Base-by-base conservation (phyloP, 768 basidiomycete genomes). In the Phylloporus arenicola region DNA sequence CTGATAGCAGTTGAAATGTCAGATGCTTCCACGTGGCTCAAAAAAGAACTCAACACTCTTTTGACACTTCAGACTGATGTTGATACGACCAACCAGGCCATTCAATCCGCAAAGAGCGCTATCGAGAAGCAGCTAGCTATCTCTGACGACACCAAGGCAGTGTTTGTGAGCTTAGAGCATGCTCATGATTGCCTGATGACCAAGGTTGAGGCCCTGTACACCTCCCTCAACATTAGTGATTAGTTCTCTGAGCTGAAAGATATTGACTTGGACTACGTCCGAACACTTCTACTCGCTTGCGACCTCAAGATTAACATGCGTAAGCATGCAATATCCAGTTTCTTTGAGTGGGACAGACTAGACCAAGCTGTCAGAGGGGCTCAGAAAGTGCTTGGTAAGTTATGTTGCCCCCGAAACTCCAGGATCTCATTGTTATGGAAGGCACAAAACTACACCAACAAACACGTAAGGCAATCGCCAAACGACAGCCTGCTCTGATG, bases 261-360 rank as follows among this genome's bases (percentile, higher is more conserved):
- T 29, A 17, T 31, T 5, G 16, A 8, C 14, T 34, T 51, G 14
- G 19, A 47, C 2, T 51, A 47, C 3, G 12, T 51, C 4, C 13
- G 9, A 1, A n/a, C 25, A 11, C 27, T 47, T 1, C 17, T 51
- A 20, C 22, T 51, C 1, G 25, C 45, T 12, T 16, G 12, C 6
- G 20, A 51, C 14, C 34, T 47, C 8, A 51, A 51, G 40, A 51
- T 51, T 3, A 47, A 51, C 10, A 42, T 51, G 10, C 1, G 38
- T 1, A 51, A 51, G 19, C 6, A 12, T 1, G 38, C 44, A 2
- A 40, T 51, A 6, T 38, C n/a, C 3, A 38, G 25, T 10, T 51
- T 51, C 24, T 50, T 50, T 6, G 38, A 51, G 22, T 51, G 50
- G 44, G 38, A 51, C 16, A 51, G 31, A 45, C 20, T 51, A 2